These are phyloP conservation scores for Anaeramoeba ignava DNA, from an alignment of 78 protist species.

Conservation along the genomic window DNA sequence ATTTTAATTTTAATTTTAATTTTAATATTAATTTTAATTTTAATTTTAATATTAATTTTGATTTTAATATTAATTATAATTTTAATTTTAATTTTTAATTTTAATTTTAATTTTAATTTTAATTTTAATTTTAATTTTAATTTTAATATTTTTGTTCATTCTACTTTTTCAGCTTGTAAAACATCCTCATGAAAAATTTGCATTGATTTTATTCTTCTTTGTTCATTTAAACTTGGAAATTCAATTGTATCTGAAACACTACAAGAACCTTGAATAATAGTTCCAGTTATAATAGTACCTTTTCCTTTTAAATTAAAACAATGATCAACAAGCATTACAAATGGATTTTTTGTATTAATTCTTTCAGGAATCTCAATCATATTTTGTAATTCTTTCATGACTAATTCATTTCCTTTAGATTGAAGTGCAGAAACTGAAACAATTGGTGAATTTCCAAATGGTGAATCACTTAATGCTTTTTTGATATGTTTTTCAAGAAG, in stretches of 20 bases:
- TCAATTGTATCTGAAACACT: not conserved
- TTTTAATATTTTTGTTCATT: too few relatives aligned
- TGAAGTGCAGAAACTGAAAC: slow-evolving; percentile 34
- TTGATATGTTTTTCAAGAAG: not conserved
- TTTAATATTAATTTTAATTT: too few relatives aligned
- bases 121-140: too few relatives aligned
- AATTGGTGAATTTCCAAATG: slow-evolving; percentile 31
- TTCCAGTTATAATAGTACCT: slow-evolving; percentile 19
- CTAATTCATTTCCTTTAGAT: not conserved
- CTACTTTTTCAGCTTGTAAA: not conserved
- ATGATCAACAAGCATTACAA: not conserved
- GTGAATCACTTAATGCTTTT: slow-evolving; percentile 19
- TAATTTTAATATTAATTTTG: too few relatives aligned
- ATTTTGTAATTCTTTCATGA: not conserved
- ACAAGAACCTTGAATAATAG: not conserved
- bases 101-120: too few relatives aligned
- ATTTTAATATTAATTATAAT: too few relatives aligned
- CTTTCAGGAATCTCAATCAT: not conserved
- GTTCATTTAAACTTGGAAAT: not conserved
- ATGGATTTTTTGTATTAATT: not conserved
- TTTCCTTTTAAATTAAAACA: slow-evolving; percentile 17
- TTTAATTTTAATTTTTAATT: too few relatives aligned
- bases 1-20: too few relatives aligned
- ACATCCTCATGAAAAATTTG: slow-evolving; percentile 7
- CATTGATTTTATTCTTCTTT: not conserved